Evolutionary conservation across 345 rosid species (phyloP), one percentile per base, ranked within the genome.

Genomic region (Lenwebbia sp.): DNA sequence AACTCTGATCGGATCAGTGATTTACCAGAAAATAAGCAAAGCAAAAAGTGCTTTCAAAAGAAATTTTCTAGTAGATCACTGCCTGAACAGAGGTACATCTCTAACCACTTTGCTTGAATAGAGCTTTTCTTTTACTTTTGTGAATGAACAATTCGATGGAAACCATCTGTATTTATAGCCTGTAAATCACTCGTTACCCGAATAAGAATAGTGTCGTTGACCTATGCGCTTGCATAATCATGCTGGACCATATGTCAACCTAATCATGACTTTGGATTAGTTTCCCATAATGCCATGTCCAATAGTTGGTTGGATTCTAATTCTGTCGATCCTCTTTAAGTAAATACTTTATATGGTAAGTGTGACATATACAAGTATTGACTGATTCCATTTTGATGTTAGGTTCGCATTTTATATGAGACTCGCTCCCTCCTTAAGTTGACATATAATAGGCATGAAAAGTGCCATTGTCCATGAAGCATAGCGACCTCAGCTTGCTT

Each of bases 1-100:
- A 52, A 83, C 84, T 83, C 30, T 25, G 6, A 83, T 83, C 84
- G 62, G 84, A 53, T 83, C 84, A 83, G 19, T 83, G 84, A 83
- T 19, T 17, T 33, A 83, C 62, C 60, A 83, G 0, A 83, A 83
- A 41, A 54, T 30, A 0, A 9, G 7, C n/a, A 52, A 53, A 53
- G 50, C 44, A 23, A 22, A 54, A 54, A 11, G 6, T 52, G 26
- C 26, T 83, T 30, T n/a, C 60, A 19, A 37, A n/a, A 54, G 5
- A 53, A 53, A 52, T 83, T 37, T 83, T 83, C 28, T 83, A 1
- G 26, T 83, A 54, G 3, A 12, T 83, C 62, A 83, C 62, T 83
- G 62, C 40, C 84, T 50, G 62, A 83, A 17, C 9, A 53, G 47
- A 83, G 13, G n/a, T 83, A 65, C 47, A 65, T 33, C 78, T 40